Percentiles rank a stretch among this genome's conserved stretches.
phyloP scores from a whole-genome alignment of 2,329 filamentous ascomycete genomes.

The Paecilomyces sp. region DNA sequence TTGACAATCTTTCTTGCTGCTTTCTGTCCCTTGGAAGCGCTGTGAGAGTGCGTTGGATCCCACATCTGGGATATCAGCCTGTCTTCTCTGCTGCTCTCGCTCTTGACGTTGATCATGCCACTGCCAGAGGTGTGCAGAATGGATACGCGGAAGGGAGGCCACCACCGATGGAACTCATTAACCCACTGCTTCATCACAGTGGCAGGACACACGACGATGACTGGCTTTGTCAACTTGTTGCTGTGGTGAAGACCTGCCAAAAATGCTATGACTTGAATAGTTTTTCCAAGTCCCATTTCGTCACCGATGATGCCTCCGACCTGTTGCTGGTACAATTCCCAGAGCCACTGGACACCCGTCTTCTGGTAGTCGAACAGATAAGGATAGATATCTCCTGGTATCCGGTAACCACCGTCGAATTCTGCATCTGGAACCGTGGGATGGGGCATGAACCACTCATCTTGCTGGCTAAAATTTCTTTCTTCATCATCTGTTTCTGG shows the following conservation, averaged over 20 bases:
- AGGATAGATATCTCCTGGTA: slow-evolving; percentile 89
- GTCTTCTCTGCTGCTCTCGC: slow-evolving; percentile 56
- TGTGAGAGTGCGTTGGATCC: slow-evolving; percentile 34
- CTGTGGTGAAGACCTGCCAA: slow-evolving; percentile 90
- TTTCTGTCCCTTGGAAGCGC: slow-evolving; percentile 49
- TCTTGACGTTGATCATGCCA: slow-evolving; percentile 78
- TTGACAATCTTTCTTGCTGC: slow-evolving; percentile 75
- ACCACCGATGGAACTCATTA: slow-evolving; percentile 97
- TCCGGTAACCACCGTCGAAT: slow-evolving; percentile 66
- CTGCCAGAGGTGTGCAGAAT: slow-evolving; percentile 94
- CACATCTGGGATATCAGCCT: slow-evolving; percentile 52
- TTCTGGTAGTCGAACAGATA: slow-evolving; percentile 96
- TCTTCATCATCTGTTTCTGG: slow-evolving; percentile 24
- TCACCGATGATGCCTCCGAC: slow-evolving; percentile 94
- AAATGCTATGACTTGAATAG: slow-evolving; percentile 72
- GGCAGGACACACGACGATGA: slow-evolving; percentile 87
- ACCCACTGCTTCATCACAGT: slow-evolving; percentile 98
- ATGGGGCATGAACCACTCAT: slow-evolving; percentile 79
- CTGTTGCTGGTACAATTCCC: slow-evolving; percentile 80
- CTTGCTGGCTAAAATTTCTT: slow-evolving; percentile 17
- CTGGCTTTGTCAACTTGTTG: slow-evolving; percentile 71
- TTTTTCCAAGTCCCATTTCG: slow-evolving; percentile 99
- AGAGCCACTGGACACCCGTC: slow-evolving; percentile 92
- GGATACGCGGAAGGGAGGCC: slow-evolving; percentile 94
- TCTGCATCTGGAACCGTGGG: slow-evolving; percentile 71